Evolutionary conservation across 2,329 filamentous ascomycete species (phyloP), one percentile per base, ranked within the genome.

Genomic region (Aspergillus latus): DNA sequence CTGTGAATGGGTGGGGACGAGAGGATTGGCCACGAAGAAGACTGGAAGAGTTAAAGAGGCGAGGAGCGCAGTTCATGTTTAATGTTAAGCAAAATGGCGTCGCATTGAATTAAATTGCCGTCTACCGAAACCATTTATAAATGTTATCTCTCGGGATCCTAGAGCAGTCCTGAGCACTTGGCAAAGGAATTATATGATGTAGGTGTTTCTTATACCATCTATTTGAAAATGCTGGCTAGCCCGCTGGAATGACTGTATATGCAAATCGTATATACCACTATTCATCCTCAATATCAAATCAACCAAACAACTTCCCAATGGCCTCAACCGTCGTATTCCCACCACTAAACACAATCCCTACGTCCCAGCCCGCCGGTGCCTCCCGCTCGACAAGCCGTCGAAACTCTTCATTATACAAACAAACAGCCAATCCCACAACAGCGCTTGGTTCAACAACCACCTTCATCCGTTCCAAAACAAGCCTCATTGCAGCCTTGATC

Each of bases 391-490:
- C 88, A 73, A 88, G 73, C 10, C 68, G 71, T 56, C 90, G 78
- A 60, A 97, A 97, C 4, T 92, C 90, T 74, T 95, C 90, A 70
- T 96, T 88, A 62, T 85, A 97, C 63, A 97, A 76, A 51, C 86
- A 87, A 6, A 90, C 89, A 0, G 93, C 94, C 58, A 97, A 72
- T 1, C 86, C 84, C n/a, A 97, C 92, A 2, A 87, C 91, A 0
- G 89, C 85, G 73, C 88, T 92, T 21, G 93, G 93, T 80, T 97
- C 93, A 10, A 97, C 86, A 21, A 97, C 85, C 46, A 96, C 77
- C 83, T 97, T 97, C 81, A 94, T 85, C 57, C 92, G 78, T 82
- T 97, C 93, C 60, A 92, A 77, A 34, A 96, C 88, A 59, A 97
- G 74, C 59, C 82, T 77, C 83, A 96, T 82, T 10, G 92, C 88